phyloP scores from a whole-genome alignment of 225 moss, liverwort and hornwort genomes.

The Sphagnum tenellum region DNA sequence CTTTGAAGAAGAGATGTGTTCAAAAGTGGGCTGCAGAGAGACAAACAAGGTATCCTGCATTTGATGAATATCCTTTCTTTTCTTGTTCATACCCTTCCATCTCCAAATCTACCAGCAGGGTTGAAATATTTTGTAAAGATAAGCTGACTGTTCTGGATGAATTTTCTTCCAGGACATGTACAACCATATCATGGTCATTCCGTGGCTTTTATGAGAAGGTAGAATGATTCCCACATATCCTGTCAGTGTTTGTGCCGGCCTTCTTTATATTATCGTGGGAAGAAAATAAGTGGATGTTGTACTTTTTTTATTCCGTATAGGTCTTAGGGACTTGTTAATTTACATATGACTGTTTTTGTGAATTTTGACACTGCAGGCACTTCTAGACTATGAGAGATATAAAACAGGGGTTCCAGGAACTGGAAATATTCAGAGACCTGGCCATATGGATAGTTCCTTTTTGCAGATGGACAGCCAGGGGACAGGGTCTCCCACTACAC shows the following conservation, averaged over 20 bases:
- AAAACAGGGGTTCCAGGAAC: constrained; percentile 60
- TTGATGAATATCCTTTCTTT: too few relatives aligned
- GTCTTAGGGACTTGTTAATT: too few relatives aligned
- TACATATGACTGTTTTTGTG: not conserved
- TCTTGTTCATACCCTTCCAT: too few relatives aligned
- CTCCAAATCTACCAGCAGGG: not conserved
- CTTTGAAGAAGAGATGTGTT: too few relatives aligned
- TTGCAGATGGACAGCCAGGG: constrained; percentile 38
- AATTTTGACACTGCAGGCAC: constrained; percentile 36
- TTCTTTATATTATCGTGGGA: too few relatives aligned
- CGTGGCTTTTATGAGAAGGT: constrained; percentile 98
- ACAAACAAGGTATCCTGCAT: too few relatives aligned
- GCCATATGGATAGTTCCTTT: constrained; percentile 22
- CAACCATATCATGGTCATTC: constrained; percentile 98
- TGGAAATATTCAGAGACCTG: constrained; percentile 22
- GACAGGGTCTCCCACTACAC: constrained; percentile 74
- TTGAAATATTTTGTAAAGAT: constrained; percentile 1
- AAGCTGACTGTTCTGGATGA: constrained; percentile 9
- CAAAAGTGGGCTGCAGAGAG: too few relatives aligned
- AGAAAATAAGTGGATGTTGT: not conserved
- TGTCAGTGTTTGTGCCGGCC: too few relatives aligned
- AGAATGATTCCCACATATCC: not conserved
- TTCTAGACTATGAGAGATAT: constrained; percentile 85
- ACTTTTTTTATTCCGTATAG: too few relatives aligned
- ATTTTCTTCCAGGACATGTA: constrained; percentile 74